Evolutionary conservation across 2,329 filamentous ascomycete species (phyloP).

Genomic region (Penicillium sp.): DNA sequence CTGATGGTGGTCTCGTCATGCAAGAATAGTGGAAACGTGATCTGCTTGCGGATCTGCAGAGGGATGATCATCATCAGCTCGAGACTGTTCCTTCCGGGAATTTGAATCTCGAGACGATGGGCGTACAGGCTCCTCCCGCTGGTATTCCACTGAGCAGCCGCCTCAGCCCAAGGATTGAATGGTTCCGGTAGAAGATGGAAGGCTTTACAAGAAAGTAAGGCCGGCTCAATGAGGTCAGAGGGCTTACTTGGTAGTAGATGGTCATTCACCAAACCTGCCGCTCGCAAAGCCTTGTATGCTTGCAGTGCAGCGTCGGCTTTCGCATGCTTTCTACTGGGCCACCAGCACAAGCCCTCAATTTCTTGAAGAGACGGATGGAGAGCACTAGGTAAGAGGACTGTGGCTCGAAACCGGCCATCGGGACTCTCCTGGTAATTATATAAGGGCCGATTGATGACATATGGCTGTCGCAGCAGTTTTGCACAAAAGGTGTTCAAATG

Average conservation of each 20-base stretch:
- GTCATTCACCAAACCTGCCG: conserved; percentile 1
- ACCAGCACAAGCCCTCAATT: neutral
- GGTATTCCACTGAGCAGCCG: neutral
- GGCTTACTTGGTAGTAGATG: conserved; percentile 1
- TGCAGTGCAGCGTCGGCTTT: conserved; percentile 1
- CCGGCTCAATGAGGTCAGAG: neutral
- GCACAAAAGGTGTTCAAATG: neutral
- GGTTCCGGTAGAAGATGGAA: neutral
- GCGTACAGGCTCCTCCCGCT: neutral
- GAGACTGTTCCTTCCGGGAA: neutral
- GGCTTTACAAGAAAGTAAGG: neutral
- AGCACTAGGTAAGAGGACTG: conserved; percentile 3
- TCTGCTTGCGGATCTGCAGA: neutral
- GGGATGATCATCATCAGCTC: neutral
- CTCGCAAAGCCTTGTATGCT: neutral
- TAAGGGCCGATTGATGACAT: neutral
- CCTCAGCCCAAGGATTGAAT: neutral
- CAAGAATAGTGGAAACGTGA: neutral
- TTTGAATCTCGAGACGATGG: neutral
- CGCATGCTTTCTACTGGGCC: neutral
- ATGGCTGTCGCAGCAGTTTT: neutral
- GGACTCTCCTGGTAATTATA: neutral
- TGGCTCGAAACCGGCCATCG: neutral
- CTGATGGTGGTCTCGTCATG: neutral
- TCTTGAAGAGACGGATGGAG: neutral